phyloP scores from a whole-genome alignment of 2,329 filamentous ascomycete genomes.

The Nannizzia gypsea region DNA sequence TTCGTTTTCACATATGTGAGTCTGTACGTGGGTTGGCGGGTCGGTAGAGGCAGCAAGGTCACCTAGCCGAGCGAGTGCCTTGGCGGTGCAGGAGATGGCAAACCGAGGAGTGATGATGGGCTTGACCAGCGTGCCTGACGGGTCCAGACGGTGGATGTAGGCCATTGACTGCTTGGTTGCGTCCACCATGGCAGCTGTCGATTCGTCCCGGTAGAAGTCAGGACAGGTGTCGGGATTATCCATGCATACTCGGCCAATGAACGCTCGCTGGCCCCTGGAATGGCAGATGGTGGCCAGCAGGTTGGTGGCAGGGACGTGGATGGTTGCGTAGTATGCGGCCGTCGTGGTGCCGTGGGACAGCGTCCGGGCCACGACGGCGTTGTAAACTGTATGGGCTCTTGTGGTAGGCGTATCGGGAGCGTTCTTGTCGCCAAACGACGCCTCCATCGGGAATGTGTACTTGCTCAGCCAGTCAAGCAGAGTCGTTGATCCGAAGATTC shows the following conservation, averaged over 20 bases:
- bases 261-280: constrained; percentile 69
- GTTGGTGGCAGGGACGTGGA: constrained; percentile 79
- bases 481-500: constrained; percentile 86
- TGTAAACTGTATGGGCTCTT: constrained; percentile 49
- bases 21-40: constrained; percentile 58
- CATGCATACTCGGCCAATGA: constrained; percentile 94
- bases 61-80: constrained; percentile 52
- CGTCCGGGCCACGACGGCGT: constrained; percentile 64
- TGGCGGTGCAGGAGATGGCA: constrained; percentile 43
- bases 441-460: constrained; percentile 91
- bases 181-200: constrained; percentile 44
- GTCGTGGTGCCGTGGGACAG: constrained; percentile 86
- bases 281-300: constrained; percentile 75
- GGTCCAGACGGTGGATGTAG: constrained; percentile 58
- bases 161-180: constrained; percentile 50
- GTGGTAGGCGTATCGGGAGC: constrained; percentile 18
- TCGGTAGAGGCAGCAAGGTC: constrained; percentile 49
- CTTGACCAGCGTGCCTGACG: constrained; percentile 48
- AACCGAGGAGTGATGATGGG: constrained; percentile 68
- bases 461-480: constrained; percentile 86
- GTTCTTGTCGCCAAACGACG: constrained; percentile 46
- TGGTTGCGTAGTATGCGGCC: constrained; percentile 87
- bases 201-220: constrained; percentile 66
- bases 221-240: constrained; percentile 57
- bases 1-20: constrained; percentile 77